Conservation (phyloP, 192 early-diverging fungal genomes). For the Podila epigama region DNA sequence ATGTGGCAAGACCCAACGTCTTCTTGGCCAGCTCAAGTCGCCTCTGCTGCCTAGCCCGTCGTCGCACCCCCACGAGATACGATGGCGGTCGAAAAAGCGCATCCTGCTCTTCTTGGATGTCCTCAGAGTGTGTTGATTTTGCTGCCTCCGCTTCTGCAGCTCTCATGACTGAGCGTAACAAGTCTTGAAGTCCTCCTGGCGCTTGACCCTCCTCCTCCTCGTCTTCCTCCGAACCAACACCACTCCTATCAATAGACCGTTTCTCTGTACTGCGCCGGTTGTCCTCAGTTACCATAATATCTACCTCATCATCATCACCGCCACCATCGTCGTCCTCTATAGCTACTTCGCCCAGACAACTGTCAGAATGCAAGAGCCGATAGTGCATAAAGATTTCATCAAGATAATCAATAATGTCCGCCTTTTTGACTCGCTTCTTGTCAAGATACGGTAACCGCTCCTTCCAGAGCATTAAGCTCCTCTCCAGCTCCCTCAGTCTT, state of each 20-base stretch:
- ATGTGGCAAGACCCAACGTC: no score
- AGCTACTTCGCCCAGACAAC: slow-evolving; percentile 2
- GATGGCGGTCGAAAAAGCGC: not conserved
- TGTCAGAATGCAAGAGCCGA: slow-evolving; percentile 20
- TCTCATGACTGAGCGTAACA: no score
- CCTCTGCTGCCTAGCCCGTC: not conserved
- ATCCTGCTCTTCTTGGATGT: not conserved
- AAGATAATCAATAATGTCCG: slow-evolving; percentile 14
- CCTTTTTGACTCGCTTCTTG: slow-evolving; percentile 1
- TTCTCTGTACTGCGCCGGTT: no score
- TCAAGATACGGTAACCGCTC: slow-evolving; percentile 19
- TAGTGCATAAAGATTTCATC: slow-evolving; percentile 30
- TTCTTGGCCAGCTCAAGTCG: not conserved
- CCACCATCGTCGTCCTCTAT: not conserved
- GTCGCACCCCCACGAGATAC: not conserved
- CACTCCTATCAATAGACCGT: no score
- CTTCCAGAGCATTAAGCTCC: slow-evolving; percentile 23
- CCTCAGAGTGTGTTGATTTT: no score
- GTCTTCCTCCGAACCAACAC: no score
- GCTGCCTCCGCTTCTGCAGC: no score
- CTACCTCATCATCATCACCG: not conserved
- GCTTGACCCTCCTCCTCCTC: no score
- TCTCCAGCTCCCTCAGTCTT: slow-evolving; percentile 6
- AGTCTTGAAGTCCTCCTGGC: no score
- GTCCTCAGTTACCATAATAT: no score